Evolutionary conservation across 2,329 filamentous ascomycete species (phyloP).

Genomic region (Fusarium armeniacum): DNA sequence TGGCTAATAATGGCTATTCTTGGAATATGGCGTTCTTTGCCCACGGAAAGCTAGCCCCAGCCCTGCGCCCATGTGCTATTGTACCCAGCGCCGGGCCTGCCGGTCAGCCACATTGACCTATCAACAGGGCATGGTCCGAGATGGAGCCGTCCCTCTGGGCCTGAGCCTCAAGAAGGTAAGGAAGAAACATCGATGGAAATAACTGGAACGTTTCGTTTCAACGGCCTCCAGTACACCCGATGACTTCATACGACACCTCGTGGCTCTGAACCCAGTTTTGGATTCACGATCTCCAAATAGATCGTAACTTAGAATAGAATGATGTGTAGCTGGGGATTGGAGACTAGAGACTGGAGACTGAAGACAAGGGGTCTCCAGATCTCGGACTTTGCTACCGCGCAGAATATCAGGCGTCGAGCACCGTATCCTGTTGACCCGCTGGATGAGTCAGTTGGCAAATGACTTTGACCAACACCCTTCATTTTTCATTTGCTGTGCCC

Average conservation of each 20-base stretch:
- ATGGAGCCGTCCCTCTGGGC: conserved; percentile 25
- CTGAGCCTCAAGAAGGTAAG: conserved; percentile 23
- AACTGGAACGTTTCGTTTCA: conserved; percentile 29
- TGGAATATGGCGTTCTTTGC: conserved; percentile 42
- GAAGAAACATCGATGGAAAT: conserved; percentile 30
- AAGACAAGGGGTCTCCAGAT: conserved; percentile 30
- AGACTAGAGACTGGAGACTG: conserved; percentile 11
- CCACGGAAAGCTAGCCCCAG: conserved; percentile 30
- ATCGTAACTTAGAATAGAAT: conserved; percentile 25
- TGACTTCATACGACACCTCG: conserved; percentile 43
- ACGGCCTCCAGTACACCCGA: conserved; percentile 20
- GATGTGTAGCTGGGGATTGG: conserved; percentile 20
- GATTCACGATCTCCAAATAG: conserved; percentile 37
- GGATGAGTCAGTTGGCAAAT: conserved; percentile 37
- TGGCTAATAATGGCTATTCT: conserved; percentile 50
- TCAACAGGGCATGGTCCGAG: conserved; percentile 6
- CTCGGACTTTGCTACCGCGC: conserved; percentile 3
- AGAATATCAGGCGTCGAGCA: neutral
- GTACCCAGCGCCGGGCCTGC: conserved; percentile 43
- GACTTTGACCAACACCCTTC: conserved; percentile 23
- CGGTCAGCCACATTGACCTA: conserved; percentile 40
- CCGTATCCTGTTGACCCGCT: conserved; percentile 24
- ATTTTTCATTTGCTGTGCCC: conserved; percentile 20
- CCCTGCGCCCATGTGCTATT: conserved; percentile 32
- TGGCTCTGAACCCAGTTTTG: conserved; percentile 13